Percentiles rank a stretch among this genome's conserved stretches.
These are phyloP conservation scores for Arachis stenosperma DNA, from an alignment of 306 rosid species.

Conservation along the genomic window DNA sequence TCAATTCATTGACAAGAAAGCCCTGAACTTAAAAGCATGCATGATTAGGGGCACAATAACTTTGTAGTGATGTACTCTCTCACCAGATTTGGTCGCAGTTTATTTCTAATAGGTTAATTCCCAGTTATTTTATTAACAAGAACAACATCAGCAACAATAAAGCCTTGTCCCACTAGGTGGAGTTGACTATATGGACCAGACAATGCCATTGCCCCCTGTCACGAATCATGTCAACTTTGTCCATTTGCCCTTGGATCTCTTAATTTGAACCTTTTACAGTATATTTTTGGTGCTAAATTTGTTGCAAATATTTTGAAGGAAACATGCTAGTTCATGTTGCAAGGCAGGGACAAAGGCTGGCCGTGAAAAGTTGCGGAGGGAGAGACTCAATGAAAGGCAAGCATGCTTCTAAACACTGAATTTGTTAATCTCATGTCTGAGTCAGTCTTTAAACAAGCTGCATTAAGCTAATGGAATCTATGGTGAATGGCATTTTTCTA, in stretches of 20 bases:
- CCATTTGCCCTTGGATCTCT: neutral
- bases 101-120: neutral
- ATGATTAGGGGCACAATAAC: neutral
- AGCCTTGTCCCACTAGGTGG: too few species aligned
- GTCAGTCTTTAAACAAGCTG: constrained; percentile 10
- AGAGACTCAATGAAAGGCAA: constrained; percentile 84
- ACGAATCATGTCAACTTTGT: too few species aligned
- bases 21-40: neutral
- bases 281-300: constrained; percentile 27
- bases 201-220: too few species aligned
- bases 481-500: neutral
- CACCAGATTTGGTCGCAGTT: neutral
- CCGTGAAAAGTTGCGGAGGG: constrained; percentile 92
- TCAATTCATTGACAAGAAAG: neutral
- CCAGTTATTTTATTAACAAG: too few species aligned
- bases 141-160: too few species aligned
- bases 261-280: constrained; percentile 16
- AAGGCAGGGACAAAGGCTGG: constrained; percentile 76
- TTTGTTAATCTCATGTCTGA: constrained; percentile 4
- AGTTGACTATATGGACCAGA: too few species aligned
- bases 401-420: constrained; percentile 30
- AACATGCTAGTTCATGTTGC: constrained; percentile 54
- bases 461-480: neutral
- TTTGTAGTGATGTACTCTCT: neutral
- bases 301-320: constrained; percentile 47